phyloP scores from a whole-genome alignment of 2,329 filamentous ascomycete species.

The Colletotrichum liriopes region DNA sequence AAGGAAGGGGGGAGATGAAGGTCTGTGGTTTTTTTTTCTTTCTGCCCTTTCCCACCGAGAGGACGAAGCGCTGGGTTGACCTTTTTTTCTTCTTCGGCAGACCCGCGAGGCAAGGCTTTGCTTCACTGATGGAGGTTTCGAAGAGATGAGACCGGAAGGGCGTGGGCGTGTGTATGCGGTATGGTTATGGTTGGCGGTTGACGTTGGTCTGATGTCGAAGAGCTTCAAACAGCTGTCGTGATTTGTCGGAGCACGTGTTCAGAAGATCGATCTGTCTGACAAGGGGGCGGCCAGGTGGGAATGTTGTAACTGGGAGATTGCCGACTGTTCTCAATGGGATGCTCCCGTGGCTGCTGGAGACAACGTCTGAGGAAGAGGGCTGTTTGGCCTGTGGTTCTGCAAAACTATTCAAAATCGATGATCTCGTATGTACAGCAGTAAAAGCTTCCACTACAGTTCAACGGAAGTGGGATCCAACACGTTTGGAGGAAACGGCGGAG shows the following conservation, averaged over 20 bases:
- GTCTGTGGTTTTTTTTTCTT: conserved; percentile 30
- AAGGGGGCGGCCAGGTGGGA: conserved; percentile 18
- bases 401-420: conserved; percentile 16
- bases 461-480: conserved; percentile 9
- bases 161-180: conserved; percentile 22
- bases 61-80: conserved; percentile 8
- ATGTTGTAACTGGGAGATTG: conserved; percentile 1
- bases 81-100: background rate
- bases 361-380: background rate
- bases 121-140: conserved; percentile 18
- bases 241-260: conserved; percentile 41
- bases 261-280: conserved; percentile 25
- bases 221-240: conserved; percentile 32
- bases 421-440: background rate
- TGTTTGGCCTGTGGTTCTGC: background rate
- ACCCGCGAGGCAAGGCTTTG: conserved; percentile 11
- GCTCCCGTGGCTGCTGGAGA: conserved; percentile 3
- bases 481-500: conserved; percentile 26
- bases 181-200: conserved; percentile 4
- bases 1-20: conserved; percentile 24
- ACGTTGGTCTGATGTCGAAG: conserved; percentile 36
- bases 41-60: background rate
- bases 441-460: conserved; percentile 9
- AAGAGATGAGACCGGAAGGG: conserved; percentile 1
- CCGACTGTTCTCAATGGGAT: conserved; percentile 30